Evolutionary conservation across 2,329 filamentous ascomycete species (phyloP), one percentile per base, ranked within the genome.

Genomic region (Diaporthe batatas): DNA sequence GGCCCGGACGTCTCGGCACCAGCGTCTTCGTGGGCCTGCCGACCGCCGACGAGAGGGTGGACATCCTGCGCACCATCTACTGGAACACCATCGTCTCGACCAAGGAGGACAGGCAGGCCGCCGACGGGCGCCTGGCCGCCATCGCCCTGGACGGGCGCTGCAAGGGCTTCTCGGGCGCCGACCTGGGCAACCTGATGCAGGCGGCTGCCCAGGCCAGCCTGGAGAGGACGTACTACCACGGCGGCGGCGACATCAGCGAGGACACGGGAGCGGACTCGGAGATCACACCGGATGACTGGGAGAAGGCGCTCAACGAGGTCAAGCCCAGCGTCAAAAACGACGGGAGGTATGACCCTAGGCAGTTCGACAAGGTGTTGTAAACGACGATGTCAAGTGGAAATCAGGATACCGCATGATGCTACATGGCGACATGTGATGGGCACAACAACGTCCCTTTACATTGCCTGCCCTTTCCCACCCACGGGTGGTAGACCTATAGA

Each of bases 1-100:
- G 96, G 1, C 96, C 96, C 0, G 96, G 96, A 0, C 92, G 96
- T 34, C 87, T 99, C 1, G 96, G 95, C 76, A 96, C 92, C 0
- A 90, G 92, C n/a, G 88, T 98, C 34, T 98, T 96, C 77, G 93
- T 99, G 51, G 95, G 96, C 78, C 84, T 98, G 0, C 96, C 96
- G 0, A 92, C 91, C 34, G 86, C 92, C 0, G 87, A 91, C 10
- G 81, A 98, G 80, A 89, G 96, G 18, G 93, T 93, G 0, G 94
- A 97, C 72, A 99, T 99, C 74, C 86, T 99, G 29, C 88, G 88
- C 71, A 94, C 95, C 39, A 84, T 91, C 34, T 90, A 88, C 77
- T 82, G 83, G 72, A 89, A 86, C 58, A 83, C 83, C 4, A 83
- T 91, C 39, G 85, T 85, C 70, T 86, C 85, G 25, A 85, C 88